phyloP scores from a whole-genome alignment of 148 eudicot genomes.

The Camellia granthamiana region DNA sequence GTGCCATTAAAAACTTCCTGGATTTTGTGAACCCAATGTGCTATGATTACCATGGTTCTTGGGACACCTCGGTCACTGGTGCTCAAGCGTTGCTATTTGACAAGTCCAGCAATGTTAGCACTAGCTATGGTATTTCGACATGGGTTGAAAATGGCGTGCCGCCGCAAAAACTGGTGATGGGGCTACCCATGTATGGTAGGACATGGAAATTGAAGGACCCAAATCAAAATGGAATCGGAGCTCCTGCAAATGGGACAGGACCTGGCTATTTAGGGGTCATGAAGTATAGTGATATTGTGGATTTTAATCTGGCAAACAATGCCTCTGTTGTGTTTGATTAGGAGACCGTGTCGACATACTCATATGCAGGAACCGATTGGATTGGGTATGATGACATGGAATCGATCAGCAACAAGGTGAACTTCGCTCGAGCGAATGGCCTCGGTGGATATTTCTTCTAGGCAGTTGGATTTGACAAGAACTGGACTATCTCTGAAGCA shows the following conservation, averaged over 20 bases:
- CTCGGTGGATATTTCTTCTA: too few relatives aligned
- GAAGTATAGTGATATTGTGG: background rate
- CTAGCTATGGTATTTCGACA: conserved; percentile 24
- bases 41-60: conserved; percentile 30
- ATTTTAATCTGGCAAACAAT: too few relatives aligned
- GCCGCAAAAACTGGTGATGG: conserved; percentile 29
- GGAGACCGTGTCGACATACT: too few relatives aligned
- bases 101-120: conserved; percentile 28
- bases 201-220: conserved; percentile 33
- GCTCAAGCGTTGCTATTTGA: conserved; percentile 27
- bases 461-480: too few relatives aligned
- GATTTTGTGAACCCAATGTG: conserved; percentile 38
- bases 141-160: conserved; percentile 27
- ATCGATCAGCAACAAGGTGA: too few relatives aligned
- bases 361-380: too few relatives aligned
- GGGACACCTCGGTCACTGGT: conserved; percentile 30
- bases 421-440: too few relatives aligned
- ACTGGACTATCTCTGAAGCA: too few relatives aligned
- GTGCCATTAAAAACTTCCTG: conserved; percentile 15
- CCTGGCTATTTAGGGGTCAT: conserved; percentile 25
- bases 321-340: too few relatives aligned
- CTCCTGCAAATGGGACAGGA: conserved; percentile 29
- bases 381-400: too few relatives aligned
- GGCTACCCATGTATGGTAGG: conserved; percentile 34
- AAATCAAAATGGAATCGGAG: conserved; percentile 28